Base-by-base conservation (phyloP, 345 rosid genomes). In the Eucalyptus sp. region DNA sequence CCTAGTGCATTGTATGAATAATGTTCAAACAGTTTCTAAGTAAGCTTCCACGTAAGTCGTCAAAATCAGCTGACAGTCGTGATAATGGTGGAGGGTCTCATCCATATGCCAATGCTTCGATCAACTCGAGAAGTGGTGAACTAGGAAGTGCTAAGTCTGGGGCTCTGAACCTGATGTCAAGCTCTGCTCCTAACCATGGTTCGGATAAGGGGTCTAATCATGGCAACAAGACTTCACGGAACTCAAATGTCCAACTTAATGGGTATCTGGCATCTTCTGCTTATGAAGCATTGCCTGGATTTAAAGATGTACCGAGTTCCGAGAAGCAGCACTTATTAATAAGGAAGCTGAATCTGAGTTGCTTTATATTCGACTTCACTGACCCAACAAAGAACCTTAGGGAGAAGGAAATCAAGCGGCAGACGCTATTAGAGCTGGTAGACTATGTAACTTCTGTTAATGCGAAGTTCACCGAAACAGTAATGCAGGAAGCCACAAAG, bases 241-340 rank as follows among this genome's bases (percentile, higher is more conserved):
- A 84, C 60, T 68, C 54, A 18, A 66, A 87, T 60, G 83, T 58
- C 43, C 87, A 89, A 50, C 85, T 80, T 46, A 89, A 89, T 84
- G 91, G 91, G 8, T 18, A 62, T 76, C 8, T 46, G 37, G 88
- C 43, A 71, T 89, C 84, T 86, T 87, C 89, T 50, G 60, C 91
- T 87, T 89, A 89, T 84, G 91, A 89, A 64, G 89, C 91, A 58
- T 87, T 89, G 91, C 91, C 89, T 83, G 91, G 89, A 88, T 89
- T 89, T 87, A 89, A 89, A 81, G 91, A 89, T 80, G 91, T 89
- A 8, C 49, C 85, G 3, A 89, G 81, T 60, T 89, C 91, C 8
- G 91, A 89, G 44, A 89, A 87, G 89, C 91, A 83, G 85, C 87
- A 60, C 89, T 31, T 89, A n/a, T 89, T 89, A 62, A 31, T 89